Evolutionary conservation across 2,329 filamentous ascomycete genomes (phyloP), one percentile per base, ranked within the genome.

Genomic region (Penicillium glabrum): DNA sequence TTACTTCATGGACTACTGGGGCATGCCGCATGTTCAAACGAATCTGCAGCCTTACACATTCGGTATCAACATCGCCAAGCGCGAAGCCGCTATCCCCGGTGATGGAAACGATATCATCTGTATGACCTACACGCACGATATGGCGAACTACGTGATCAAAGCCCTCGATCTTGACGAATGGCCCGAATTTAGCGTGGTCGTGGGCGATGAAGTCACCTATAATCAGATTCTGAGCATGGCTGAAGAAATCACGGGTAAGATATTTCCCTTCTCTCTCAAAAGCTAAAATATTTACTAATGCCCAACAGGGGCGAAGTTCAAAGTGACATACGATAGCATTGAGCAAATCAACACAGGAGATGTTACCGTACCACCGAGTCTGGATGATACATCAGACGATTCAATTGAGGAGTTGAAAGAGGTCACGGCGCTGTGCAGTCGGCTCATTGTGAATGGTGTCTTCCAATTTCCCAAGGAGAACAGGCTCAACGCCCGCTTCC

Each of bases 111-210:
- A 68, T 6, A 67, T 67, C 3, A 70, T 80, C 9, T 67, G 73
- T 3, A 79, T 82, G 65, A 84, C 81, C 0, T 79, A 83, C 61
- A 80, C 76, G 1, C 67, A 67, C 5, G 82, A 85, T 61, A 69
- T 85, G 41, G 81, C 76, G 3, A 73, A 67, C 35, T 83, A 80
- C 53, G 72, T 82, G 5, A 75, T 73, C 8, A 73, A 71, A 5
- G 55, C 72, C 3, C 61, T 84, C 14, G 73, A 75, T n/a, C 58
- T 78, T 23, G 62, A 73, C 3, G 71, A 70, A 23, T 83, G 82
- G 82, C 75, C 78, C 3, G 69, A 73, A 31, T 76, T 61, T 24
- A 72, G 65, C 49, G 46, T 72, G 2, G 53, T 71, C 23, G 69
- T 71, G 3, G 77, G 77, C 0, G 79, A 80, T 52, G 71, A 71